A percentile compares a stretch with the other conserved stretches of the same genome.
Evolutionary conservation across 1,284 basidiomycete genomes (phyloP).

Genomic region (Phlebopus sp.): DNA sequence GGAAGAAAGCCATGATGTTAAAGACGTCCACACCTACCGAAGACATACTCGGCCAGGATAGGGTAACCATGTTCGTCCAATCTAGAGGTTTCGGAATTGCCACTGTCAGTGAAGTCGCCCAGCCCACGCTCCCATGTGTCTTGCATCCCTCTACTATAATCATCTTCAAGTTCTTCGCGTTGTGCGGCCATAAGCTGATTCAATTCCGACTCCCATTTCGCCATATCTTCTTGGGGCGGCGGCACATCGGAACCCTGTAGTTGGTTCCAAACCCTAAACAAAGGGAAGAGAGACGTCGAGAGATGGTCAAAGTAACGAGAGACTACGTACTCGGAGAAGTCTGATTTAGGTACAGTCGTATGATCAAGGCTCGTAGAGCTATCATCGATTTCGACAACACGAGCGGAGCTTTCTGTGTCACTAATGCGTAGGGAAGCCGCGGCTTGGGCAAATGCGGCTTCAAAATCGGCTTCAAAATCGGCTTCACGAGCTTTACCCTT

Average conservation of each 20-base stretch:
- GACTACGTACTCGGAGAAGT: constrained; percentile 47
- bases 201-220: constrained; percentile 89
- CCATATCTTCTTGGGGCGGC: constrained; percentile 62
- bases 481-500: constrained; percentile 74
- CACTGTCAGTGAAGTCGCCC: constrained; percentile 41
- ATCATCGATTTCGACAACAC: constrained; percentile 56
- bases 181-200: constrained; percentile 72
- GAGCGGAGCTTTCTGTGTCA: constrained; percentile 43
- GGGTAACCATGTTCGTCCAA: constrained; percentile 77
- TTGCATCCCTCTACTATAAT: constrained; percentile 61
- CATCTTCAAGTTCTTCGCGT: constrained; percentile 60
- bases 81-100: constrained; percentile 40
- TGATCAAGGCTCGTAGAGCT: constrained; percentile 38
- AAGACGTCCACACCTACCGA: constrained; percentile 51
- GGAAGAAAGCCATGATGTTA: background rate
- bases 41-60: constrained; percentile 64
- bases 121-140: constrained; percentile 57
- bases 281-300: constrained; percentile 4
- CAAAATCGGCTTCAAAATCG: constrained; percentile 81
- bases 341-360: constrained; percentile 25
- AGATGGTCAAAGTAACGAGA: constrained; percentile 11
- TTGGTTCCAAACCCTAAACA: constrained; percentile 54
- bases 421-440: constrained; percentile 44
- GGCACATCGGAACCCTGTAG: constrained; percentile 56
- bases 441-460: constrained; percentile 69